Percentiles rank a stretch among this genome's conserved stretches.
phyloP scores from a whole-genome alignment of 306 rosid species.

The Carpinus fangiana region DNA sequence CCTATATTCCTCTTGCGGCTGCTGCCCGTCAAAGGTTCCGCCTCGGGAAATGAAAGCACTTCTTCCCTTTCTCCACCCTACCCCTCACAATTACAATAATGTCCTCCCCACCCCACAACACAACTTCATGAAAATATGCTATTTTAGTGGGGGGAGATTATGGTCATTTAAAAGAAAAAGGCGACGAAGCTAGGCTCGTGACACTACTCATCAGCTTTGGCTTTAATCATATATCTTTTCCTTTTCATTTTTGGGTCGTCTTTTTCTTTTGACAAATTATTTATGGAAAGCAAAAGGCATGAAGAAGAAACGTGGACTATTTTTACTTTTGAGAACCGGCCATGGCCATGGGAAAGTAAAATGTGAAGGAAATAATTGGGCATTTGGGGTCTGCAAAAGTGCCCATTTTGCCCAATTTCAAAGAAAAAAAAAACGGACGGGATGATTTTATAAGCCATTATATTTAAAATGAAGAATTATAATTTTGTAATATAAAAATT shows the following conservation, averaged over 20 bases:
- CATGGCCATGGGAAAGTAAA: constrained; percentile 18
- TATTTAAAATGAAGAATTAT: too few species aligned
- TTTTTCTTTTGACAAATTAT: not conserved
- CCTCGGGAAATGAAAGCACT: not conserved
- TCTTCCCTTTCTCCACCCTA: not conserved
- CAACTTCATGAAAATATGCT: not conserved
- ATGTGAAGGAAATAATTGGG: constrained; percentile 51
- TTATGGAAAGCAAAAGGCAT: constrained; percentile 33
- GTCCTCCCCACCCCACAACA: not conserved
- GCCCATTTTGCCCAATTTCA: too few species aligned
- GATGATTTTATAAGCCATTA: too few species aligned
- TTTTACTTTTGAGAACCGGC: constrained; percentile 26
- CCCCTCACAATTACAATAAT: not conserved
- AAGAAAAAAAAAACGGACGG: too few species aligned
- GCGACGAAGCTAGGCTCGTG: too few species aligned
- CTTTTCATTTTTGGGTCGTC: not conserved
- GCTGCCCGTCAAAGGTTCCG: not conserved
- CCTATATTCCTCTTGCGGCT: not conserved
- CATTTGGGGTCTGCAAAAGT: constrained; percentile 48
- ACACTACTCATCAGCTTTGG: not conserved
- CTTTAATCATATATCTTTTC: not conserved
- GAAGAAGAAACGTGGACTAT: constrained; percentile 7
- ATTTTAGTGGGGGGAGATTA: not conserved
- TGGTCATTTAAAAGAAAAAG: not conserved
- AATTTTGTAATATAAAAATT: too few species aligned